Evolutionary conservation across 23 red algal species (phyloP).

Genomic region (Gracilariopsis chorda): DNA sequence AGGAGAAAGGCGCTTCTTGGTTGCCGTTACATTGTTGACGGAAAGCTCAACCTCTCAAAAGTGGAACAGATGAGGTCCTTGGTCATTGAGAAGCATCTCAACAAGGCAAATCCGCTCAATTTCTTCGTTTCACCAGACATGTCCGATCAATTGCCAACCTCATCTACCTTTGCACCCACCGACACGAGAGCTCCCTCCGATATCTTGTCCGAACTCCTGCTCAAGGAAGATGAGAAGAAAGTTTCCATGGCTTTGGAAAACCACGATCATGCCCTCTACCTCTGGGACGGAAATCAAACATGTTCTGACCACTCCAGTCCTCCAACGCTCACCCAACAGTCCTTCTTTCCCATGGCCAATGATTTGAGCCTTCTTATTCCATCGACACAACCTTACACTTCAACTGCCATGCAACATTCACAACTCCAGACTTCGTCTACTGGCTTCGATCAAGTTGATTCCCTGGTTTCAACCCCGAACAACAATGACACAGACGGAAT

Average conservation of each 20-base stretch:
- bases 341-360: not conserved
- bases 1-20: not conserved
- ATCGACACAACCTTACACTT: not conserved
- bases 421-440: not conserved
- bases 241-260: not conserved
- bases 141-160: not conserved
- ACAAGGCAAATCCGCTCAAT: not conserved
- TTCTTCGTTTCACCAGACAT: not conserved
- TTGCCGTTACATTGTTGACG: not conserved
- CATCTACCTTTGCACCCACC: not conserved
- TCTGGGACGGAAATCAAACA: not conserved
- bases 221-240: not conserved
- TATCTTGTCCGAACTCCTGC: not conserved
- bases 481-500: no score
- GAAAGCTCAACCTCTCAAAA: not conserved
- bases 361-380: not conserved
- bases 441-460: not conserved
- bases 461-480: not conserved
- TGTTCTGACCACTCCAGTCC: not conserved
- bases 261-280: not conserved
- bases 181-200: not conserved
- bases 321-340: not conserved
- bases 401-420: not conserved
- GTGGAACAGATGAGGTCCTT: constrained; percentile 1
- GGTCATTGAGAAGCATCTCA: not conserved